Percentiles rank a stretch among this genome's conserved stretches.
Evolutionary conservation across 371 early-diverging fungal genomes (phyloP).

Genomic region (Mucor saturninus): DNA sequence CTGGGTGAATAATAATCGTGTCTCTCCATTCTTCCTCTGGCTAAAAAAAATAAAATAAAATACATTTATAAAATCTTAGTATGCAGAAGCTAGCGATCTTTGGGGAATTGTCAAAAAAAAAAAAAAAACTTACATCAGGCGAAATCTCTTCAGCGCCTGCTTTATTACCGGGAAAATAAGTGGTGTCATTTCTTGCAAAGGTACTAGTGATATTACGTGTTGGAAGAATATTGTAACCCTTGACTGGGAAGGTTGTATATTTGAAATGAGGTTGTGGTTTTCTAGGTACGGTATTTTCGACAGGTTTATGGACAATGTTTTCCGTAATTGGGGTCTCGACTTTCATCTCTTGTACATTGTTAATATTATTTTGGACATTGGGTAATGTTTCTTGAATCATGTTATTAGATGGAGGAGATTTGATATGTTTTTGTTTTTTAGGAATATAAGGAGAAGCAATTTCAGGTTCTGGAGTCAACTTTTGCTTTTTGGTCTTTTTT

Average conservation of each 20-base stretch:
- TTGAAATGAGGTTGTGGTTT: slow-evolving; percentile 43
- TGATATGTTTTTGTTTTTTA: slow-evolving; percentile 1
- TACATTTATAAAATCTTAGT: too few species aligned
- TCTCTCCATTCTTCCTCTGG: slow-evolving; percentile 57
- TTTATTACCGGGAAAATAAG: slow-evolving; percentile 47
- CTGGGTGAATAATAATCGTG: slow-evolving; percentile 86
- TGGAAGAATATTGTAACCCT: slow-evolving; percentile 54
- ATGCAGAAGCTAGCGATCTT: not conserved
- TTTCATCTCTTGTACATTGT: not conserved
- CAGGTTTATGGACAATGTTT: not conserved
- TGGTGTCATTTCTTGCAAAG: slow-evolving; percentile 42
- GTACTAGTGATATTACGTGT: slow-evolving; percentile 53
- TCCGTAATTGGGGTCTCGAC: not conserved
- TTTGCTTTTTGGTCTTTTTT: slow-evolving; percentile 2
- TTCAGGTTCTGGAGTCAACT: slow-evolving; percentile 2
- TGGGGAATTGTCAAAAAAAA: not conserved
- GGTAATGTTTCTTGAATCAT: slow-evolving; percentile 8
- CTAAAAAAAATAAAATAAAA: slow-evolving; percentile 20
- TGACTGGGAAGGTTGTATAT: slow-evolving; percentile 53
- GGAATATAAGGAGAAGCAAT: not conserved
- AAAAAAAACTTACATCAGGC: slow-evolving; percentile 44
- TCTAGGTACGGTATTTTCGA: not conserved
- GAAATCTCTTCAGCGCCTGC: slow-evolving; percentile 40
- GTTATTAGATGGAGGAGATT: not conserved
- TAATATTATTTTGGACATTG: not conserved